Conservation (phyloP, 1,139 yeast species). For the Lodderomyces beijingensis region DNA sequence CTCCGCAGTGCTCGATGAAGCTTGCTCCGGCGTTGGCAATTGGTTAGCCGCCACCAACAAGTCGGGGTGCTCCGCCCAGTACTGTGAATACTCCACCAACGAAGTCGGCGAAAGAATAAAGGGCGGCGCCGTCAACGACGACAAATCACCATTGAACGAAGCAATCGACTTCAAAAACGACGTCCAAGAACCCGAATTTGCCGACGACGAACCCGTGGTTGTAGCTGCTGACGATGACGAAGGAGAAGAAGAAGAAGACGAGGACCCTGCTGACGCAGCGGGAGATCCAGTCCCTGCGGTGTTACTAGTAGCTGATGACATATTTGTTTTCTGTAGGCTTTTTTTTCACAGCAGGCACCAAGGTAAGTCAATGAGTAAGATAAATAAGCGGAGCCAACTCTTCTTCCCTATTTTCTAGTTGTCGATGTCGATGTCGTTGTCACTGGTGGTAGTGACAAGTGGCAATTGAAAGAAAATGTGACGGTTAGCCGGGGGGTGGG, state of each 20-base stretch:
- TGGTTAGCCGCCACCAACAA: slow-evolving; percentile 65
- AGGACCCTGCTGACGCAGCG: slow-evolving; percentile 2
- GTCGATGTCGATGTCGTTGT: no score
- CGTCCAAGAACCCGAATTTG: slow-evolving; percentile 63
- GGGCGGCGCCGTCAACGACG: slow-evolving; percentile 97
- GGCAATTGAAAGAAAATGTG: no score
- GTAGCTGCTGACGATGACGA: slow-evolving; percentile 3
- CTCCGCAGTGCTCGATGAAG: slow-evolving; percentile 39
- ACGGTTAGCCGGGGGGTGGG: no score
- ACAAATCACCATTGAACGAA: slow-evolving; percentile 88
- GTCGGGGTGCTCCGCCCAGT: slow-evolving; percentile 90
- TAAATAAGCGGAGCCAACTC: no score
- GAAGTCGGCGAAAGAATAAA: slow-evolving; percentile 91
- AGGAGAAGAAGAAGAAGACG: slow-evolving; percentile 3
- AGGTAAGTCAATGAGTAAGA: no score
- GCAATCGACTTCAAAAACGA: slow-evolving; percentile 88
- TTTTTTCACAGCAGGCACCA: no score
- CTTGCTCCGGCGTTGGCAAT: slow-evolving; percentile 33
- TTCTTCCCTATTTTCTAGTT: no score
- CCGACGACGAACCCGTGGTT: slow-evolving; percentile 4
- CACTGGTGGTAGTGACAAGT: no score
- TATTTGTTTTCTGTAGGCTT: no score
- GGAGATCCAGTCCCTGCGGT: slow-evolving; percentile 1
- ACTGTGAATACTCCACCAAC: slow-evolving; percentile 83
- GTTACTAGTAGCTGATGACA: slow-evolving; percentile 4